Evolutionary conservation across 768 basidiomycete species (phyloP).

Genomic region (Leccinum truebloodii): DNA sequence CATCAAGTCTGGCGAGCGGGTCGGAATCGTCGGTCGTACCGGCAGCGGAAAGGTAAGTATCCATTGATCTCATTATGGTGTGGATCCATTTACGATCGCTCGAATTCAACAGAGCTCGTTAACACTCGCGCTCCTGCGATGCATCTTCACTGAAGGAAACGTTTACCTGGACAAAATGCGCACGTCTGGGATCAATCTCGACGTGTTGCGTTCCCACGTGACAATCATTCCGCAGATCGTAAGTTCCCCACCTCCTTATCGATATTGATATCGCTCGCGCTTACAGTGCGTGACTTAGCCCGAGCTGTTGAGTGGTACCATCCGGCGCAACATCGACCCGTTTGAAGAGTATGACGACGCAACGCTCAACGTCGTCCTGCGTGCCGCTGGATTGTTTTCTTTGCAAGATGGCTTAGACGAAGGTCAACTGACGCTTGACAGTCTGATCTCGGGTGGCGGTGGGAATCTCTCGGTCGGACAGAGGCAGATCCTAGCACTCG

Average conservation of each 20-base stretch:
- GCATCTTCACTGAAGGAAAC: slow-evolving; percentile 1
- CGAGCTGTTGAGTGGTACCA: slow-evolving; percentile 45
- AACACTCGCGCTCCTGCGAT: slow-evolving; percentile 7
- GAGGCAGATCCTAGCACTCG: slow-evolving; percentile 59
- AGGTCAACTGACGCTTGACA: slow-evolving; percentile 45
- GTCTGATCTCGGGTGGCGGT: slow-evolving; percentile 44
- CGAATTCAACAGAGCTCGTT: slow-evolving; percentile 2
- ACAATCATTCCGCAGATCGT: slow-evolving; percentile 7
- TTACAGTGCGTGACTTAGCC: background rate
- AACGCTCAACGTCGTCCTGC: slow-evolving; percentile 48
- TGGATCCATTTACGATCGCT: background rate
- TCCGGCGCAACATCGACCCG: slow-evolving; percentile 63
- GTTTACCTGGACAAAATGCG: slow-evolving; percentile 3
- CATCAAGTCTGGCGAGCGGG: slow-evolving; percentile 4
- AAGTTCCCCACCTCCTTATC: background rate
- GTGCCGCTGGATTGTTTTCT: slow-evolving; percentile 47
- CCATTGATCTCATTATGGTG: no score
- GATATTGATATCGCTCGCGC: background rate
- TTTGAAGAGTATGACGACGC: slow-evolving; percentile 57
- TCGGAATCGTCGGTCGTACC: slow-evolving; percentile 5
- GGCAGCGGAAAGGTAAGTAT: slow-evolving; percentile 5
- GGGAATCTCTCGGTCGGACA: slow-evolving; percentile 58
- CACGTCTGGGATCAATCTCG: slow-evolving; percentile 1
- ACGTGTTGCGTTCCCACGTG: slow-evolving; percentile 1
- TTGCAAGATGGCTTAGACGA: slow-evolving; percentile 40